Percentiles rank a stretch among this genome's conserved stretches.
Conservation (phyloP, 139 green algal species). For the Spirogloea muscicola region DNA sequence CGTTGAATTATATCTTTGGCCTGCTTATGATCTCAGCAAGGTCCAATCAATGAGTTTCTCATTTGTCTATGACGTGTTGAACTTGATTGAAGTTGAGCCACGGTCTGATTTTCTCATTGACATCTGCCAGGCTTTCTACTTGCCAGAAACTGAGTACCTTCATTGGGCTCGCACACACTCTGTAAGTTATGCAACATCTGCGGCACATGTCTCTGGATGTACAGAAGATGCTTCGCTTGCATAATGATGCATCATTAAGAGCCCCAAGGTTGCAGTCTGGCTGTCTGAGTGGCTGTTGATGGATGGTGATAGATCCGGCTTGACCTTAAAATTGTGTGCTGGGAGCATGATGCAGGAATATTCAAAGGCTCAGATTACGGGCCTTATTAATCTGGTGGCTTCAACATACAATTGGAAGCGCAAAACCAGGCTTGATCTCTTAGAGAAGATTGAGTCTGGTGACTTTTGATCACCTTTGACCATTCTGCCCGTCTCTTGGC, state of each 20-base stretch:
- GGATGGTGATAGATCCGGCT: background rate
- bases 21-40: too few species aligned
- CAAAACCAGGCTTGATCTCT: constrained; percentile 32
- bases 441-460: constrained; percentile 43
- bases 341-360: constrained; percentile 29
- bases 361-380: constrained; percentile 24
- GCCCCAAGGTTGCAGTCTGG: background rate
- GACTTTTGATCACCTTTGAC: too few species aligned
- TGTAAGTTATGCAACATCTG: too few species aligned
- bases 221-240: too few species aligned
- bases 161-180: constrained; percentile 23
- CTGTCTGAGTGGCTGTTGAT: background rate
- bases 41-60: too few species aligned
- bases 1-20: too few species aligned
- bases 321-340: background rate
- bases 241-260: too few species aligned
- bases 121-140: constrained; percentile 28
- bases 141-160: constrained; percentile 29
- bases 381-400: constrained; percentile 45
- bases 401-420: constrained; percentile 46
- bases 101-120: too few species aligned
- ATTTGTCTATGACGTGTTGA: too few species aligned
- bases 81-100: too few species aligned
- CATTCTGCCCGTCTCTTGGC: too few species aligned
- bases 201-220: too few species aligned